A percentile compares a stretch with the other conserved stretches of the same genome.
phyloP scores from a whole-genome alignment of 1,284 basidiomycete species.

The Microbotryomycetes sp. region DNA sequence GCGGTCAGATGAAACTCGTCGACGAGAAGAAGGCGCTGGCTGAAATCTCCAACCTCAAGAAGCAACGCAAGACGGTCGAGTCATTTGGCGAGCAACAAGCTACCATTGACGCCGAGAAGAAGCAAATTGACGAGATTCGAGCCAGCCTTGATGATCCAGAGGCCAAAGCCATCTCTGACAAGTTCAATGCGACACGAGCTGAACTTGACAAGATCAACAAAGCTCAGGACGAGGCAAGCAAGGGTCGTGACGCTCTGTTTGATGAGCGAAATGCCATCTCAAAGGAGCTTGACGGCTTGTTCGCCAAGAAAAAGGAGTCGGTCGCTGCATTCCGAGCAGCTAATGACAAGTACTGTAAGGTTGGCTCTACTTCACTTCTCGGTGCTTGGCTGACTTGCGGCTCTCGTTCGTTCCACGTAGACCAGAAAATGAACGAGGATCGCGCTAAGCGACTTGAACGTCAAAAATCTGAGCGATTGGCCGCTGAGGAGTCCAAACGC shows the following conservation, averaged over 20 bases:
- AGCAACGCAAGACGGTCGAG: slow-evolving; percentile 52
- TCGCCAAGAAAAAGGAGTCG: slow-evolving; percentile 70
- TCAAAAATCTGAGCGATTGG: slow-evolving; percentile 69
- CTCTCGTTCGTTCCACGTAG: slow-evolving; percentile 12
- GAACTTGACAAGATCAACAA: slow-evolving; percentile 83
- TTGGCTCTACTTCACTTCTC: not conserved
- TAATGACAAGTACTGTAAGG: slow-evolving; percentile 54
- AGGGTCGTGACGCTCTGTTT: slow-evolving; percentile 73
- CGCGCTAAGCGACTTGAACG: slow-evolving; percentile 75
- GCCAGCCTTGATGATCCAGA: slow-evolving; percentile 88
- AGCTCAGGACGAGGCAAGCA: slow-evolving; percentile 77
- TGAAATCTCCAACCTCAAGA: slow-evolving; percentile 56
- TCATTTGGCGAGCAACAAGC: slow-evolving; percentile 68
- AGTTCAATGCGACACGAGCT: slow-evolving; percentile 72
- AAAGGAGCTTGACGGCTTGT: slow-evolving; percentile 56
- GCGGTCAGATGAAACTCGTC: slow-evolving; percentile 83
- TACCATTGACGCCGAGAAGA: slow-evolving; percentile 72
- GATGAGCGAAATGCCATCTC: slow-evolving; percentile 67
- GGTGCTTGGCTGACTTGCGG: not conserved
- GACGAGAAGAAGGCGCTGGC: slow-evolving; percentile 92
- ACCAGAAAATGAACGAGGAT: slow-evolving; percentile 49
- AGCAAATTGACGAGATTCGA: slow-evolving; percentile 67
- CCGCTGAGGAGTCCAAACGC: slow-evolving; percentile 75
- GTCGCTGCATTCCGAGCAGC: slow-evolving; percentile 65
- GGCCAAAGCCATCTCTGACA: slow-evolving; percentile 70